Base-by-base conservation (phyloP, 2,329 filamentous ascomycete genomes). In the Colletotrichum godetiae region DNA sequence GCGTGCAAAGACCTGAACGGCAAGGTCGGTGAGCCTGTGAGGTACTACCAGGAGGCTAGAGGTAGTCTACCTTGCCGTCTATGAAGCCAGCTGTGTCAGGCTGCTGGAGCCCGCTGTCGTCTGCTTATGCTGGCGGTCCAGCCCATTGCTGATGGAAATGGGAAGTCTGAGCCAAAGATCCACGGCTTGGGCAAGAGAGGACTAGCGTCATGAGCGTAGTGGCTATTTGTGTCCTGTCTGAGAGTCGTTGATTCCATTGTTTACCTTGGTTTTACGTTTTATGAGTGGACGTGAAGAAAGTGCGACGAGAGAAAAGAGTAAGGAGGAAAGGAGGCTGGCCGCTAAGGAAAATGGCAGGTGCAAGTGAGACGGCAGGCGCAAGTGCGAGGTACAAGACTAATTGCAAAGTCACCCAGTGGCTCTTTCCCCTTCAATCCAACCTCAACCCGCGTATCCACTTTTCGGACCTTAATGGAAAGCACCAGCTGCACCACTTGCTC, bases 51-150 rank as follows among this genome's bases (percentile, higher is more conserved):
- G n/a, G 37, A 35, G 59, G 24, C 60, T 24, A 68, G 31, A 29
- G 5, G 22, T 63, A 63, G 57, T 24, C 56, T 19, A 42, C 11
- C 24, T 31, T 27, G n/a, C 60, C 60, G 60, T 57, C 35, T 15
- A 56, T 58, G 58, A 63, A 62, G 37, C 55, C 70, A 65, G 59
- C 15, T 70, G 70, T 61, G 67, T 73, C 60, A 70, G 60, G 42
- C 70, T 70, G 55, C 66, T 60, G 57, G 64, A 42, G 61, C 62
- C 42, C 29, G 55, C 61, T 67, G 60, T 58, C 56, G 56, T 35
- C 62, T 37, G 68, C 68, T 61, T 56, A 57, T 12, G 31, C 49
- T n/a, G 22, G 13, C 61, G 61, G n/a, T 27, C 49, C 61, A 22
- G 22, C n/a, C 46, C 46, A 64, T 42, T 29, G 59, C 33, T 33